A percentile compares a stretch with the other conserved stretches of the same genome.
phyloP scores from a whole-genome alignment of 495 filamentous ascomycete genomes.

The Bombardia bombarda region DNA sequence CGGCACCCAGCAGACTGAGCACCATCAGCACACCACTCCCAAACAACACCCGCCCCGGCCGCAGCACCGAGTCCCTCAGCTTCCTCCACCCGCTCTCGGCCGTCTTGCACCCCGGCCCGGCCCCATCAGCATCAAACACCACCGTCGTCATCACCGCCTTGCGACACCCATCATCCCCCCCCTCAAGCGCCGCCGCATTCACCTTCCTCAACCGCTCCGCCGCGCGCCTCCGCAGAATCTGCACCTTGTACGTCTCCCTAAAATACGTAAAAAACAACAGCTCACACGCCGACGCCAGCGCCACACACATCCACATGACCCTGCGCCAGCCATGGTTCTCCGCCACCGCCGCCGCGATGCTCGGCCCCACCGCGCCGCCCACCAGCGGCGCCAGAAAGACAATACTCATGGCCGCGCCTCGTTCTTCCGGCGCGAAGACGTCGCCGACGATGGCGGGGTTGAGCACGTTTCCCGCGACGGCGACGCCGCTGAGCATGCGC shows the following conservation, averaged over 20 bases:
- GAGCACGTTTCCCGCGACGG: constrained; percentile 47
- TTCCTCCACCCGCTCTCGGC: constrained; percentile 9
- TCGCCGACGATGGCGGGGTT: constrained; percentile 53
- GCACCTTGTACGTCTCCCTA: constrained; percentile 42
- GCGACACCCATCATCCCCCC: background rate
- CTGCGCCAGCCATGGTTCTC: constrained; percentile 51
- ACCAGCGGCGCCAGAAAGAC: constrained; percentile 41
- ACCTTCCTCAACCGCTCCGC: constrained; percentile 31
- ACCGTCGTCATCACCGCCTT: constrained; percentile 13
- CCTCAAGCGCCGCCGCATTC: constrained; percentile 28
- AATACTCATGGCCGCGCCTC: constrained; percentile 44
- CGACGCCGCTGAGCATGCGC: constrained; percentile 42
- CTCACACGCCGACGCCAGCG: constrained; percentile 39
- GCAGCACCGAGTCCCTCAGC: constrained; percentile 32
- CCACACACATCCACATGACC: constrained; percentile 46
- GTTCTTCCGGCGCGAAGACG: constrained; percentile 41
- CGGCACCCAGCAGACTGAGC: constrained; percentile 39
- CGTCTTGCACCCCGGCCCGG: constrained; percentile 33
- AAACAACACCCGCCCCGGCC: constrained; percentile 40
- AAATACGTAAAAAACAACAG: constrained; percentile 38
- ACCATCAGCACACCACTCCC: constrained; percentile 41
- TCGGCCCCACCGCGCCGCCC: constrained; percentile 49
- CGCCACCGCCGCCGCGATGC: constrained; percentile 53
- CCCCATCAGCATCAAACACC: constrained; percentile 23
- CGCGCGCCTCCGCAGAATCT: constrained; percentile 38